Percentiles rank a stretch among this genome's conserved stretches.
Evolutionary conservation across 352 stramenopile genomes (phyloP).

Genomic region (Phytophthora cryptogea): DNA sequence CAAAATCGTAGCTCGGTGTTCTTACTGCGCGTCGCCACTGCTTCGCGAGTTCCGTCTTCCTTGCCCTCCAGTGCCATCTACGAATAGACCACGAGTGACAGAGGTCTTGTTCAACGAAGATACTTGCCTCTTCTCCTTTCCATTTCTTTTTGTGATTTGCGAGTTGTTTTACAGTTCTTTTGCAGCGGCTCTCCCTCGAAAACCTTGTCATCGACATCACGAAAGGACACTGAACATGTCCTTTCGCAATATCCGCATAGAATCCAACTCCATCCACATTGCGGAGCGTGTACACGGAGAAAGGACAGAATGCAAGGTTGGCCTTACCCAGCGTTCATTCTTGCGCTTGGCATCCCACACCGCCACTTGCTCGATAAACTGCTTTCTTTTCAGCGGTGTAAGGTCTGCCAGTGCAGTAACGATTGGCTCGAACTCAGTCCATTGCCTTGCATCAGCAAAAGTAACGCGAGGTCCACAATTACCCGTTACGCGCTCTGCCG

Average conservation of each 20-base stretch:
- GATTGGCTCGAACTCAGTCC: background rate
- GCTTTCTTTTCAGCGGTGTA: background rate
- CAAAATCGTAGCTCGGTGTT: background rate
- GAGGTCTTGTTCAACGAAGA: too few species aligned
- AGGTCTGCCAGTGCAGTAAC: background rate
- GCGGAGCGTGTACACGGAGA: background rate
- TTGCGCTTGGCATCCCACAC: background rate
- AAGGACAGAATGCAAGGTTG: background rate
- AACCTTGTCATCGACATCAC: background rate
- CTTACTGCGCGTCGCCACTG: background rate
- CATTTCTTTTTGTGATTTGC: too few species aligned
- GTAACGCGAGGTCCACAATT: slow-evolving; percentile 6
- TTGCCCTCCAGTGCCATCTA: background rate
- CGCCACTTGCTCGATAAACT: background rate
- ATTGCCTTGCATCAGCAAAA: background rate
- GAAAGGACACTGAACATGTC: background rate
- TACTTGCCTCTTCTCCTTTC: too few species aligned
- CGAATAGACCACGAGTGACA: background rate
- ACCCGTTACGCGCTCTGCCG: background rate
- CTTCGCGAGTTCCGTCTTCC: background rate
- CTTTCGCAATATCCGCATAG: background rate
- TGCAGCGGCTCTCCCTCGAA: background rate
- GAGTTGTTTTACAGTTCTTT: too few species aligned
- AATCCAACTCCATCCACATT: background rate
- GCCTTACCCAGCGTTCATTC: background rate